Evolutionary conservation across 768 basidiomycete species (phyloP), one percentile per base, ranked within the genome.

Genomic region (Boletus speciosus): DNA sequence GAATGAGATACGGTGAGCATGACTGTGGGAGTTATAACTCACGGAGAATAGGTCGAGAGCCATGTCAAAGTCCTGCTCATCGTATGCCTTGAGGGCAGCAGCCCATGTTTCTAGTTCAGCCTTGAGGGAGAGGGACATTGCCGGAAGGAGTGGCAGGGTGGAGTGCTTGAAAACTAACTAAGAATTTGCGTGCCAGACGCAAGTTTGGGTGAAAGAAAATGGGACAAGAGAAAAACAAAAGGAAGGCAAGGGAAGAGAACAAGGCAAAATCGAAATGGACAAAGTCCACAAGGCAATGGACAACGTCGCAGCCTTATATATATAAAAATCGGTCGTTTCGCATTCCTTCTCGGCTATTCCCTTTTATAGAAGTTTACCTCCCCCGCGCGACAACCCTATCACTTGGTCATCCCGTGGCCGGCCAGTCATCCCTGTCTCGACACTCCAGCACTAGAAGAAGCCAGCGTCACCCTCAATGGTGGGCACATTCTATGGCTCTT

Each of bases 71-170:
- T 95, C 85, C 63, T 89, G 80, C 7, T 82, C 83, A 60, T 96
- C 93, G 72, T 95, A 97, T 5, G 93, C 88, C 63, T 84, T 81
- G 68, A 98, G 83, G 54, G 95, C 95, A 37, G 88, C 78, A 14
- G 85, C 83, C 93, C 93, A 96, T 2, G 79, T 85, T 69, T 94
- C 89, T 40, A 98, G 82, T 78, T 86, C 84, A 56, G 79, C 83
- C 73, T 84, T 86, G 67, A 85, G 78, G 55, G 84, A 84, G 40
- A 70, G 52, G 8, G 69, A 59, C 69, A 72, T 59, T 21, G 45
- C 5, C 47, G 63, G 15, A 47, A 54, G 15, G 51, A 60, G 42
- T 15, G 39, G 32, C 34, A n/a, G 25, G 15, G 8, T 41, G 1
- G 21, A n/a, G 29, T 29, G 16, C 19, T 19, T 19, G 19, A 14